phyloP scores from a whole-genome alignment of 208 protist species.

The Leishmania braziliensis region DNA sequence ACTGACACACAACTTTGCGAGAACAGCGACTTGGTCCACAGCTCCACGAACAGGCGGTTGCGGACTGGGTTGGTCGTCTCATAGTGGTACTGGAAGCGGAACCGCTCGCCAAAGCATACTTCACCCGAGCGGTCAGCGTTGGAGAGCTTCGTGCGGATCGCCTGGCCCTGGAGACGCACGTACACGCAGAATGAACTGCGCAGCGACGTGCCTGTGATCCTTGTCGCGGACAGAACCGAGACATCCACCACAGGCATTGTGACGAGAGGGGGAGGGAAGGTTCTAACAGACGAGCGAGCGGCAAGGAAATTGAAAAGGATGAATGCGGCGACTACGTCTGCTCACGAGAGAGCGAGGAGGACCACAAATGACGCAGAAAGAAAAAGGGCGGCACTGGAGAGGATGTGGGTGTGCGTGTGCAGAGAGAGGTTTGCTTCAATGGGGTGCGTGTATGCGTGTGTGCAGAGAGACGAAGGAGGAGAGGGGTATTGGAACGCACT shows the following conservation, averaged over 20 bases:
- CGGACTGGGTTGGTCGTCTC: slow-evolving; percentile 5
- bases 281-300: background rate
- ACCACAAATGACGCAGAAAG: too few relatives aligned
- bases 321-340: background rate
- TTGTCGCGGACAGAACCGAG: slow-evolving; percentile 34
- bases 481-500: background rate
- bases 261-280: background rate
- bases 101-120: slow-evolving; percentile 44
- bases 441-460: background rate
- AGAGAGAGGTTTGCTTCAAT: background rate
- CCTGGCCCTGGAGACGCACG: slow-evolving; percentile 60
- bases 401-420: background rate
- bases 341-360: background rate
- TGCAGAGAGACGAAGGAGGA: background rate
- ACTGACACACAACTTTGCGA: slow-evolving; percentile 53
- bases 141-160: slow-evolving; percentile 45
- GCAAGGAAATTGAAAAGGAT: background rate
- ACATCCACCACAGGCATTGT: slow-evolving; percentile 49
- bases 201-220: slow-evolving; percentile 31
- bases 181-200: slow-evolving; percentile 51
- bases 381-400: background rate
- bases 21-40: slow-evolving; percentile 55
- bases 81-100: slow-evolving; percentile 48
- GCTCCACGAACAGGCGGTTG: slow-evolving; percentile 60
- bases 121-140: slow-evolving; percentile 14